Evolutionary conservation across 306 rosid species (phyloP).

Genomic region (Castanopsis chinensis): DNA sequence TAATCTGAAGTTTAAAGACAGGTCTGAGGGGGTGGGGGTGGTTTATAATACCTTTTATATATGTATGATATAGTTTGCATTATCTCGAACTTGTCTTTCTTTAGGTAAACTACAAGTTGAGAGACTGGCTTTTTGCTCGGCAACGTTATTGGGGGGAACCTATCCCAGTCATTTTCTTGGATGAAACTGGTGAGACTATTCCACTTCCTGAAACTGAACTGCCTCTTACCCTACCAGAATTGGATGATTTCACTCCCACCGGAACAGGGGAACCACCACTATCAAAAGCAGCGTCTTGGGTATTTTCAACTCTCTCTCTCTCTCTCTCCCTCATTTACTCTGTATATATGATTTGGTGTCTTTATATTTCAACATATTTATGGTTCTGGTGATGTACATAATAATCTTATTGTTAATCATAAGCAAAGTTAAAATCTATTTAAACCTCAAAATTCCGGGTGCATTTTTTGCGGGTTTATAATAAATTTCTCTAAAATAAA

Average conservation of each 20-base stretch:
- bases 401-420: not conserved
- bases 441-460: not conserved
- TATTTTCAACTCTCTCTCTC: constrained; percentile 18
- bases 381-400: not conserved
- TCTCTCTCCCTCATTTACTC: not conserved
- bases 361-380: not conserved
- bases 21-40: not conserved
- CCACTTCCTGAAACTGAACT: constrained; percentile 74
- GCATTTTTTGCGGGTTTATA: not conserved
- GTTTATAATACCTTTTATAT: not conserved
- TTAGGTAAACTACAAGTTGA: constrained; percentile 90
- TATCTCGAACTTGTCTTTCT: constrained; percentile 20
- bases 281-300: constrained; percentile 87
- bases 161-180: constrained; percentile 86
- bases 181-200: constrained; percentile 64
- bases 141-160: constrained; percentile 99
- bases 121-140: constrained; percentile 99
- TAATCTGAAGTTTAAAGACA: constrained; percentile 21
- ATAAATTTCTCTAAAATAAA: not conserved
- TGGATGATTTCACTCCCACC: constrained; percentile 93
- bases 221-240: constrained; percentile 87
- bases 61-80: constrained; percentile 18
- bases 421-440: not conserved
- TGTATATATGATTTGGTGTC: not conserved
- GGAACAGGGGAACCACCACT: constrained; percentile 98